Percentiles rank a stretch among this genome's conserved stretches.
Evolutionary conservation across 2,329 filamentous ascomycete genomes (phyloP).

Genomic region (Penicillium sp.): DNA sequence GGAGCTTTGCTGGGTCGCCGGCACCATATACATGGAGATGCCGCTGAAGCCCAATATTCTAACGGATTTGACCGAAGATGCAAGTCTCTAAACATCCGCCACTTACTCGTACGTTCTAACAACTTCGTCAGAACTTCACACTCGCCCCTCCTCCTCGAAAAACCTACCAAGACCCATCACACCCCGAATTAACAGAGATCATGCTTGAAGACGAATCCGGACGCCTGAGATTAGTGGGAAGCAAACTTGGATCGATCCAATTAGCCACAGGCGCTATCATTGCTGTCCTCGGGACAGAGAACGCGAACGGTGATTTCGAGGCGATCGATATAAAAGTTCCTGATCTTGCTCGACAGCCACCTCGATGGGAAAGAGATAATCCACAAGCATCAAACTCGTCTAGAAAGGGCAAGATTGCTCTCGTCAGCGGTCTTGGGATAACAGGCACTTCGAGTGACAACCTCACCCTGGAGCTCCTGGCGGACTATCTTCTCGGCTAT

Average conservation of each 20-base stretch:
- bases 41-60: slow-evolving; percentile 93
- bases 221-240: slow-evolving; percentile 77
- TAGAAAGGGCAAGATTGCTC: slow-evolving; percentile 72
- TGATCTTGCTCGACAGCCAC: slow-evolving; percentile 80
- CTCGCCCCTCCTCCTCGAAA: slow-evolving; percentile 76
- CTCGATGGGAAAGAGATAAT: slow-evolving; percentile 72
- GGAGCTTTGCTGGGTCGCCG: slow-evolving; percentile 91
- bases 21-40: slow-evolving; percentile 98
- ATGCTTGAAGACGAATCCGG: slow-evolving; percentile 98
- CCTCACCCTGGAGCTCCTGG: slow-evolving; percentile 75
- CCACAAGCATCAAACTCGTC: slow-evolving; percentile 26
- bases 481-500: slow-evolving; percentile 89
- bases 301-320: slow-evolving; percentile 88
- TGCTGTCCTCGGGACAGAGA: slow-evolving; percentile 94
- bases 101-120: slow-evolving; percentile 18
- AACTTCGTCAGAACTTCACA: slow-evolving; percentile 73
- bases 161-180: slow-evolving; percentile 70
- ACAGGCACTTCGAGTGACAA: slow-evolving; percentile 76
- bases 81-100: slow-evolving; percentile 49
- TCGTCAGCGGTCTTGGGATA: slow-evolving; percentile 87
- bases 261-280: slow-evolving; percentile 93
- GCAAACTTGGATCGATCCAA: slow-evolving; percentile 67
- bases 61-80: slow-evolving; percentile 92
- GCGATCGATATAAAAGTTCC: slow-evolving; percentile 88
- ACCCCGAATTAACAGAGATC: slow-evolving; percentile 60